phyloP scores from a whole-genome alignment of 345 rosid species.

The Iberis pinnata region DNA sequence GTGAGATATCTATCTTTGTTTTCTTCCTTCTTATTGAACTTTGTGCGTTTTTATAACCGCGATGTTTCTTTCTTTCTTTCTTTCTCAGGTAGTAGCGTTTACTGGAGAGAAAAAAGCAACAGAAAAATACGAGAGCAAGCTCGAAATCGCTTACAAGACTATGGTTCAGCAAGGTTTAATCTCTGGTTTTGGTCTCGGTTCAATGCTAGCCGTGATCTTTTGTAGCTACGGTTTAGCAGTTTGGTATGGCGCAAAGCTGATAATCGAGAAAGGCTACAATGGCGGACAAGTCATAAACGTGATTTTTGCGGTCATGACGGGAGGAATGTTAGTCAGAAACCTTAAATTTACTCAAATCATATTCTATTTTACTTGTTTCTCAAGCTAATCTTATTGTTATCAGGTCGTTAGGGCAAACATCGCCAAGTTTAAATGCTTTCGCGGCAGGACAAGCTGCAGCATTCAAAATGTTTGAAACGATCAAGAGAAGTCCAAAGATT shows the following conservation, averaged over 20 bases:
- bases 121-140: constrained; percentile 48
- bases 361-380: not conserved
- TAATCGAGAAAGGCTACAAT: constrained; percentile 53
- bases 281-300: constrained; percentile 74
- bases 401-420: constrained; percentile 83
- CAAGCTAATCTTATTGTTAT: constrained; percentile 9
- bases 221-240: constrained; percentile 52
- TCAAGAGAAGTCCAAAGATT: constrained; percentile 37
- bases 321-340: constrained; percentile 57
- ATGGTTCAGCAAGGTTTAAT: constrained; percentile 56
- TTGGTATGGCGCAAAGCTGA: constrained; percentile 69
- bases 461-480: constrained; percentile 51
- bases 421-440: constrained; percentile 64
- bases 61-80: not conserved
- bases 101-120: constrained; percentile 74
- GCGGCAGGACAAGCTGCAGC: constrained; percentile 77
- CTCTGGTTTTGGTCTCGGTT: constrained; percentile 66
- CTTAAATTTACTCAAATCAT: not conserved
- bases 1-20: constrained; percentile 33
- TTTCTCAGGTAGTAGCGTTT: constrained; percentile 72
- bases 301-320: constrained; percentile 55
- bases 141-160: constrained; percentile 50
- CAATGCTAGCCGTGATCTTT: constrained; percentile 39
- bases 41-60: not conserved
- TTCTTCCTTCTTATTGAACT: not conserved